Conservation (phyloP, 768 basidiomycete genomes). For the Saitozyma podzolica region DNA sequence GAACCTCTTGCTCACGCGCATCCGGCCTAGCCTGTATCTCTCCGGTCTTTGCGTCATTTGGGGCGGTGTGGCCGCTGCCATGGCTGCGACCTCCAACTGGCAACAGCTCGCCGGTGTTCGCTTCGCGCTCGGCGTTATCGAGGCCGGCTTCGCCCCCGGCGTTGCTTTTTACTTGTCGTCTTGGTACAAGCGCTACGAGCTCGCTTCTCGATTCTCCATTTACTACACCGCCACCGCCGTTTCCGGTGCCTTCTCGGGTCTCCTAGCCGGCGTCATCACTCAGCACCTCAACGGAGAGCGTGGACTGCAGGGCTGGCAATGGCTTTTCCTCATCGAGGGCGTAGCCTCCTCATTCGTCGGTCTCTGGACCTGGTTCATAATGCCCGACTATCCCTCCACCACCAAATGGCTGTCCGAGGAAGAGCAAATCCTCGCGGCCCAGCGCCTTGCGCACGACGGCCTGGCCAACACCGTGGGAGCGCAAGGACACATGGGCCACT, state of each 20-base stretch:
- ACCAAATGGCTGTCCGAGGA: conserved; percentile 50
- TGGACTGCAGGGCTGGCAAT: conserved; percentile 69
- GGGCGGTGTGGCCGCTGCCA: conserved; percentile 28
- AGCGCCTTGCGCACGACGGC: conserved; percentile 48
- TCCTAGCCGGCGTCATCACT: conserved; percentile 53
- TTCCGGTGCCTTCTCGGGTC: conserved; percentile 52
- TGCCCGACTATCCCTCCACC: conserved; percentile 53
- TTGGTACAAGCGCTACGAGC: conserved; percentile 46
- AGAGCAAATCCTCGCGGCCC: conserved; percentile 50
- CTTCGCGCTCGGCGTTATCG: conserved; percentile 24
- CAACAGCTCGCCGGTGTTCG: conserved; percentile 18
- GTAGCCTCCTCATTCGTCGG: conserved; percentile 37
- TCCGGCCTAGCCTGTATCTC: conserved; percentile 24
- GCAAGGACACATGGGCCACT: conserved; percentile 33
- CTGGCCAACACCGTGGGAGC: conserved; percentile 41
- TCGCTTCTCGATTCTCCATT: conserved; percentile 48
- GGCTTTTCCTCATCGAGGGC: conserved; percentile 50
- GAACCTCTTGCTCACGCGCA: conserved; percentile 27
- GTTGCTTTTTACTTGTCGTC: conserved; percentile 29
- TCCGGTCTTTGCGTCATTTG: conserved; percentile 22
- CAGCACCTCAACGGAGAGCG: conserved; percentile 45
- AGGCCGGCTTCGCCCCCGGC: conserved; percentile 35
- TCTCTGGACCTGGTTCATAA: conserved; percentile 41
- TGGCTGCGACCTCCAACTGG: conserved; percentile 22
- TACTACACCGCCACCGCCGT: conserved; percentile 52